Evolutionary conservation across 2,329 filamentous ascomycete genomes (phyloP), one percentile per base, ranked within the genome.

Genomic region (Hirsutella rhossiliensis): DNA sequence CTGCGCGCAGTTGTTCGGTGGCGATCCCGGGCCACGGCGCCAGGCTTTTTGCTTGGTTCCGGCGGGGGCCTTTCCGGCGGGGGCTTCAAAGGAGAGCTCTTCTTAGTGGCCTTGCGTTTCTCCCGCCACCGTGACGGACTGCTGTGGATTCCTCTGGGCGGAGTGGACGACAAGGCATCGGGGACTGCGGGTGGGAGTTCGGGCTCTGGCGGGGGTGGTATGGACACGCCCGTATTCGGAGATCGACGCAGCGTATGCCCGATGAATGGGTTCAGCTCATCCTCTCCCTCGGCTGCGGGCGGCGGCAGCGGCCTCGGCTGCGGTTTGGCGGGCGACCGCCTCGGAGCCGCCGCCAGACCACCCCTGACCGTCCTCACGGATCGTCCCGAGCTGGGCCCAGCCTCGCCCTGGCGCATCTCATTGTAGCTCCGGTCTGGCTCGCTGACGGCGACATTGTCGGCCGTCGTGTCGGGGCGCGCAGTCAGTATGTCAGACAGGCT

Each of bases 111-210:
- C 43, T 58, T 65, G 46, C 43, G 40, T 38, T 54, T 49, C 27
- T 52, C 50, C 17, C 62, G 66, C 51, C 69, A 65, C 52, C 66
- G 67, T 3, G 72, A 75, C 0, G 77, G 75, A 13, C 74, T 78
- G 42, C 71, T 71, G 47, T 80, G 77, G 27, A 82, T 81, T 1
- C 78, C 78, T 18, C 64, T 57, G 1, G 76, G 74, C 8, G 75
- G 75, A 3, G 73, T 73, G 38, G 69, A 73, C 27, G 76, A 66
- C 1, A 74, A 63, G 0, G 72, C 68, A 46, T 80, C 76, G 2
- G 63, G 61, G 12, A 71, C 59, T 0, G 75, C 75, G 0, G 76
- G 76, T 3, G 81, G 82, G 5, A 85, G 66, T 40, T 82, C 78
- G 2, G 80, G 80, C 52, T 84, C 78, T 15, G 69, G 68, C n/a